Evolutionary conservation across 805 yeast genomes (phyloP), one percentile per base, ranked within the genome.

Genomic region (Pichia gijzeniarum): DNA sequence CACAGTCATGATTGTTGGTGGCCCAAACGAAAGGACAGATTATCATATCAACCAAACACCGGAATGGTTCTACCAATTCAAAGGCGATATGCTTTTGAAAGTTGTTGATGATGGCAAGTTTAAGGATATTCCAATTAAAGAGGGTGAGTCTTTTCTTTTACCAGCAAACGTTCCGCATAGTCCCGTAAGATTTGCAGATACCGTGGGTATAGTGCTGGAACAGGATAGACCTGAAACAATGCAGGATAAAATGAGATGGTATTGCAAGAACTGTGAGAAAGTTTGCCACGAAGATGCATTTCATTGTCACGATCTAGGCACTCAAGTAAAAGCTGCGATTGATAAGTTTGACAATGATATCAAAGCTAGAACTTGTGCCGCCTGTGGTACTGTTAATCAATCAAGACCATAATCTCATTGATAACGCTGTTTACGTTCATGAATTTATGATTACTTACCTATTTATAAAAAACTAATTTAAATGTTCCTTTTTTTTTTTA

Each of bases 1-100:
- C 61, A 89, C 96, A 0, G 88, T 89, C 32, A 90, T 90, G 96
- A 80, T 89, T 42, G 95, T 90, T 1, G 97, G 97, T 14, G 97
- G 97, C 0, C 97, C 97, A 3, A 90, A 90, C 61, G 95, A 82
- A 57, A 72, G 97, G 47, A 89, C 95, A 0, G 97, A 90, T 61
- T 90, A 87, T 61, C 97, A 90, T 59, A 77, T 90, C 40, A 90
- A 90, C 59, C 95, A 87, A 56, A 90, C 97, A 0, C 96, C 97
- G 0, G 97, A 90, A 58, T 90, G 88, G 77, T 90, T 90, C 62
- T 80, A 83, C 65, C 91, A 85, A 72, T 77, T 83, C 61, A 86
- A 86, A 63, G 97, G 97, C 2, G 70, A 72, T 21, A 89, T 90
- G 95, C 74, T 85, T 18, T 70, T 90, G 50, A 80, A 79, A 50